phyloP scores from a whole-genome alignment of 768 basidiomycete genomes.

The Tricholoma matsutake region DNA sequence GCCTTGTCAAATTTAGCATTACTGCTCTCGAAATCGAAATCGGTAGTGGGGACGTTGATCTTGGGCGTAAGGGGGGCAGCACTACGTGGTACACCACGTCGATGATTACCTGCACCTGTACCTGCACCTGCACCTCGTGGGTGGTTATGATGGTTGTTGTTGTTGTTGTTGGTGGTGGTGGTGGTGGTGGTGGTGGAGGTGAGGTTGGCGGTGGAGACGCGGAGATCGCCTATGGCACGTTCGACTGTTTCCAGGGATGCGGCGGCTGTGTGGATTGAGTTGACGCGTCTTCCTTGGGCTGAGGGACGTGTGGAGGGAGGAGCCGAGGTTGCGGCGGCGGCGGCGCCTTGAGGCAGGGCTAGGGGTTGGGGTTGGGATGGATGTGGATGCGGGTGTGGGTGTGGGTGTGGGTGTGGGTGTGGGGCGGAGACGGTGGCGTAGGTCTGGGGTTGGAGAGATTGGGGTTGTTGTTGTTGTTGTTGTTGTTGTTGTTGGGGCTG shows the following conservation, averaged over 20 bases:
- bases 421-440: background rate
- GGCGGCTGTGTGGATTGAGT: constrained; percentile 66
- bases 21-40: constrained; percentile 78
- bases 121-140: constrained; percentile 5
- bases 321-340: constrained; percentile 20
- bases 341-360: constrained; percentile 9
- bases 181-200: background rate
- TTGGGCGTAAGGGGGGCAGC: constrained; percentile 14
- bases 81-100: constrained; percentile 20
- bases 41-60: constrained; percentile 70
- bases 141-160: constrained; percentile 1
- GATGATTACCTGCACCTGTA: constrained; percentile 9
- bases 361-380: constrained; percentile 24
- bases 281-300: constrained; percentile 27
- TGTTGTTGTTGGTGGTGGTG: background rate
- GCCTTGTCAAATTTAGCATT: constrained; percentile 84
- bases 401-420: background rate
- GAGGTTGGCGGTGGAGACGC: constrained; percentile 32
- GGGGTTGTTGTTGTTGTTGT: constrained; percentile 10
- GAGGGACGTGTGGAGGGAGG: constrained; percentile 19
- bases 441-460: background rate
- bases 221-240: constrained; percentile 50
- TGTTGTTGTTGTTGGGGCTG: constrained; percentile 6
- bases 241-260: constrained; percentile 71
- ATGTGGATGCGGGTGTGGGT: background rate